These are phyloP conservation scores for Nannizzia gypsea DNA, from an alignment of 2,329 filamentous ascomycete genomes.

Conservation along the genomic window DNA sequence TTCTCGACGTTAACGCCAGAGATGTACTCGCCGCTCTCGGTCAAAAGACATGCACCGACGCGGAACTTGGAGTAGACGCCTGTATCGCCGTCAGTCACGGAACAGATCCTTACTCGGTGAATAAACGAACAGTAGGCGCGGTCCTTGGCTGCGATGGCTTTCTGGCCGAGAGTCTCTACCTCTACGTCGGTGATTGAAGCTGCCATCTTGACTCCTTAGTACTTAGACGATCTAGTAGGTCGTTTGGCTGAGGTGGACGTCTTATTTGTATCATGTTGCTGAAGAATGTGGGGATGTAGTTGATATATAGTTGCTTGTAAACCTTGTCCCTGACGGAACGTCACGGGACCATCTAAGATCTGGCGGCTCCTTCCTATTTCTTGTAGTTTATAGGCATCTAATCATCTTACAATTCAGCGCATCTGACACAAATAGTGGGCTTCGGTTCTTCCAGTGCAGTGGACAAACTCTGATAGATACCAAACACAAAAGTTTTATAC, in stretches of 20 bases:
- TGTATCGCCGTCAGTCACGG: conserved; percentile 18
- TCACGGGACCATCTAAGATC: no score
- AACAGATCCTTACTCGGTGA: background rate
- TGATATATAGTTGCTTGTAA: background rate
- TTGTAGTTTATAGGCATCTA: no score
- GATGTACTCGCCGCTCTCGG: conserved; percentile 44
- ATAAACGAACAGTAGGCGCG: conserved; percentile 61
- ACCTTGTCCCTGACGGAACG: no score
- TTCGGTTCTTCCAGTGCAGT: no score
- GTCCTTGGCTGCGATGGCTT: conserved; percentile 59
- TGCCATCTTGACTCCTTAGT: conserved; percentile 7
- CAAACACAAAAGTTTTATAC: no score
- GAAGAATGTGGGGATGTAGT: background rate
- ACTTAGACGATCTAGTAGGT: no score
- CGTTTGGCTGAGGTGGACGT: background rate
- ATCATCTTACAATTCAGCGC: no score
- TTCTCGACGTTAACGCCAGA: conserved; percentile 88
- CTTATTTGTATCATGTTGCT: background rate
- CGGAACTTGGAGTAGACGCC: conserved; percentile 83
- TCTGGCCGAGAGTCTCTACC: conserved; percentile 50
- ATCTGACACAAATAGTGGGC: no score
- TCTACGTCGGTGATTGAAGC: conserved; percentile 47
- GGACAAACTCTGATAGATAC: no score
- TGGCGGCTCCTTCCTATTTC: no score
- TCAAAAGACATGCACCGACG: conserved; percentile 72